These are phyloP conservation scores for Trypanosoma brucei DNA, from an alignment of 208 protist species.

Conservation along the genomic window DNA sequence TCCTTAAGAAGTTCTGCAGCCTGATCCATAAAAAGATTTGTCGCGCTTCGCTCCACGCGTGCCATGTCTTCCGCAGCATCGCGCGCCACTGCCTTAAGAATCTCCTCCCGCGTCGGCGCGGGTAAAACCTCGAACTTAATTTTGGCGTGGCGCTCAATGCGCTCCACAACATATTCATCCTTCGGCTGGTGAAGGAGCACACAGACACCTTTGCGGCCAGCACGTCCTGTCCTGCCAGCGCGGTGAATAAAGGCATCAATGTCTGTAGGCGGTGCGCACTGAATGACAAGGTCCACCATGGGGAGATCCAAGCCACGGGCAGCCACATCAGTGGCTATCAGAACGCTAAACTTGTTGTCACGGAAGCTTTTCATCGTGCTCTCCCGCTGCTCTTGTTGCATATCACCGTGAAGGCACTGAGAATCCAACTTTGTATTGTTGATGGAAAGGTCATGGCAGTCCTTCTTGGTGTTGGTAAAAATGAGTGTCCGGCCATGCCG, in stretches of 20 bases:
- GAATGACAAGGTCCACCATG: conserved; percentile 89
- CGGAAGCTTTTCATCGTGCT: conserved; percentile 93
- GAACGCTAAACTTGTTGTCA: conserved; percentile 89
- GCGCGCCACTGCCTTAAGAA: conserved; percentile 78
- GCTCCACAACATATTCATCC: conserved; percentile 85
- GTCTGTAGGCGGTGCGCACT: conserved; percentile 77
- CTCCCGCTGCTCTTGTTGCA: conserved; percentile 91
- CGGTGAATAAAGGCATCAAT: conserved; percentile 97
- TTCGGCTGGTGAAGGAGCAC: conserved; percentile 82
- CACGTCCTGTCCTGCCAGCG: conserved; percentile 94
- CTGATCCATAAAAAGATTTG: conserved; percentile 85
- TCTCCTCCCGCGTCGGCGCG: conserved; percentile 82
- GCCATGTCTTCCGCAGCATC: conserved; percentile 85
- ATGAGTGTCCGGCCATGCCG: conserved; percentile 82
- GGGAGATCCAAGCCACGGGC: conserved; percentile 84
- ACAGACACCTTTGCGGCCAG: conserved; percentile 86
- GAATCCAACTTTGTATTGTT: conserved; percentile 89
- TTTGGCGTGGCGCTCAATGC: conserved; percentile 88
- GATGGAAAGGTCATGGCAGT: conserved; percentile 87
- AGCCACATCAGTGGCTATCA: conserved; percentile 93
- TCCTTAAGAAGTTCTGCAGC: conserved; percentile 84
- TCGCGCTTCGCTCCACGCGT: conserved; percentile 78
- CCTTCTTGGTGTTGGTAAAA: conserved; percentile 93
- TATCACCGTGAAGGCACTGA: conserved; percentile 95
- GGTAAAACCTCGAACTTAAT: conserved; percentile 88